Conservation (phyloP, 163 green algal genomes). For the Chloroidium sp. region DNA sequence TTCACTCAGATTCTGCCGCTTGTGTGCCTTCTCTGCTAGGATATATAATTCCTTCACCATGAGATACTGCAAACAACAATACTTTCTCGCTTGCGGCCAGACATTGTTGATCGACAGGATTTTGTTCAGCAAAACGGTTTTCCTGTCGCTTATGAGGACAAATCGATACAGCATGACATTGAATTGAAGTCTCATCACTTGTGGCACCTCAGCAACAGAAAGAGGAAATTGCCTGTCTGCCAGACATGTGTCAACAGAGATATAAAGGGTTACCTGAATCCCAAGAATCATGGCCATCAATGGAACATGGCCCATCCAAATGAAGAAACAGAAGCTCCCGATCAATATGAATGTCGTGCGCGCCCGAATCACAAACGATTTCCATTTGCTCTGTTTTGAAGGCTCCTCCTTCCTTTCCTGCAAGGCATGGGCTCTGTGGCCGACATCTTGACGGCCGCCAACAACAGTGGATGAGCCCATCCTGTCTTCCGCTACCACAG, state of each 20-base stretch:
- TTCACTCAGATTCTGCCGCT: slow-evolving; percentile 61
- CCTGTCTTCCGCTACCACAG: background rate
- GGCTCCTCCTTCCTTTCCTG: background rate
- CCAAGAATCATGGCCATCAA: slow-evolving; percentile 67
- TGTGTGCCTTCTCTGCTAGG: slow-evolving; percentile 59
- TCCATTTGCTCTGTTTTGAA: slow-evolving; percentile 7
- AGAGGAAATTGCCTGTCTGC: too few species aligned
- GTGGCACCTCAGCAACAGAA: too few species aligned
- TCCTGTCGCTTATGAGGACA: too few species aligned
- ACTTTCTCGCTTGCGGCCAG: too few species aligned
- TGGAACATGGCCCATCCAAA: slow-evolving; percentile 77
- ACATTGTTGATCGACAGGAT: too few species aligned
- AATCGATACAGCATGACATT: too few species aligned
- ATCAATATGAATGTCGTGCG: slow-evolving; percentile 73
- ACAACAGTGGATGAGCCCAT: background rate
- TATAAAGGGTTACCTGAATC: slow-evolving; percentile 32
- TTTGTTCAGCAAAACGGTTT: too few species aligned
- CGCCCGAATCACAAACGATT: slow-evolving; percentile 61
- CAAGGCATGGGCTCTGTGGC: background rate
- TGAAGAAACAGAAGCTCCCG: slow-evolving; percentile 55
- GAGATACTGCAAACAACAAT: slow-evolving; percentile 41
- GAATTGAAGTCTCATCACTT: too few species aligned
- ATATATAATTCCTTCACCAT: slow-evolving; percentile 90
- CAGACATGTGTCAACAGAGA: too few species aligned
- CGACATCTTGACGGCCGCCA: background rate